A percentile compares a stretch with the other conserved stretches of the same genome.
phyloP scores from a whole-genome alignment of 495 filamentous ascomycete species.

The Hypomontagnella submonticulosa region DNA sequence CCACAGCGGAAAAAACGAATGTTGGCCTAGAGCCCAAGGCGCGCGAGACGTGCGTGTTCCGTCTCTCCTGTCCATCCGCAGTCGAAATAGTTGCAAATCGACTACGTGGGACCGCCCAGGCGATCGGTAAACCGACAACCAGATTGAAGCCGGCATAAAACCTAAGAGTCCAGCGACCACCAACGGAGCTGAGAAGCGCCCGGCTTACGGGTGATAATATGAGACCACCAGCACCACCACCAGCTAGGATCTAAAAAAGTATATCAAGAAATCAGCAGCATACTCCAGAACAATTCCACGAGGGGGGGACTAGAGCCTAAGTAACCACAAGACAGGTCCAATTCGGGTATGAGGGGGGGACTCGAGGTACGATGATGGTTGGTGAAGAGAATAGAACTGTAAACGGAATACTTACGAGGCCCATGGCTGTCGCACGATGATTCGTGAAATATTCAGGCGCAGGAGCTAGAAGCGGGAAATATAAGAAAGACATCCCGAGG shows the following conservation, averaged over 20 bases:
- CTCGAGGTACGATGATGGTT: no score
- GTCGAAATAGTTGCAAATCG: conserved; percentile 44
- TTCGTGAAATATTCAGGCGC: conserved; percentile 62
- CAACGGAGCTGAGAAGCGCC: conserved; percentile 60
- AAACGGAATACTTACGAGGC: conserved; percentile 53
- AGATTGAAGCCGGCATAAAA: conserved; percentile 60
- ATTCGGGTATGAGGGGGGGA: no score
- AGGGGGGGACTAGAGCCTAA: no score
- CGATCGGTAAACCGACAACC: conserved; percentile 58
- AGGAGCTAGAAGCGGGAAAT: conserved; percentile 59
- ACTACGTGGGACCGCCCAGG: conserved; percentile 56
- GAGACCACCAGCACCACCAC: conserved; percentile 59
- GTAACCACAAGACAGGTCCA: no score
- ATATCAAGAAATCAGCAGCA: neutral
- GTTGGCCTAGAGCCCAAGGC: conserved; percentile 52
- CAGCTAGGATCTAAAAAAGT: conserved; percentile 50
- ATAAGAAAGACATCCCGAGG: conserved; percentile 60
- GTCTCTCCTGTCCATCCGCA: conserved; percentile 33
- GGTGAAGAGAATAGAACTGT: conserved; percentile 11
- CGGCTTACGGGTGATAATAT: conserved; percentile 59
- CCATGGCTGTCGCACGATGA: conserved; percentile 62
- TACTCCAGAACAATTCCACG: no score
- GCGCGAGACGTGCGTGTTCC: conserved; percentile 55
- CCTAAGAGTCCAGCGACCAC: conserved; percentile 64
- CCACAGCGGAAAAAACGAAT: conserved; percentile 56